Conservation (phyloP, 23 red algal species). For the Gracilaria domingensis region DNA sequence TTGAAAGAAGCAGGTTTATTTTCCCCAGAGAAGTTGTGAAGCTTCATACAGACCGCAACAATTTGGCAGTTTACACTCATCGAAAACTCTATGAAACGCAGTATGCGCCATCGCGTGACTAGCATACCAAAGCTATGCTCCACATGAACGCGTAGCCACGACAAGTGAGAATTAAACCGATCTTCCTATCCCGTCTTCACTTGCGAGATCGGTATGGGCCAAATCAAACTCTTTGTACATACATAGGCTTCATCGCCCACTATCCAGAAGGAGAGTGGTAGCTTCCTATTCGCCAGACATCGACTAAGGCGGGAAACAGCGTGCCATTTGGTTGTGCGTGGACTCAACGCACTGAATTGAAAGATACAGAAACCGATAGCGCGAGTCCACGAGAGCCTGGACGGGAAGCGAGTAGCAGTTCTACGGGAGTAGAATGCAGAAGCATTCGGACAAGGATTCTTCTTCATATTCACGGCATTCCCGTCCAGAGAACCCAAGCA, state of each 20-base stretch:
- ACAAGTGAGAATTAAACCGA: slow-evolving; percentile 8
- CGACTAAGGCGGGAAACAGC: not conserved
- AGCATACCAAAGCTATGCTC: slow-evolving; percentile 17
- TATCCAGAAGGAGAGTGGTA: not conserved
- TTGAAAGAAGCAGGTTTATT: not conserved
- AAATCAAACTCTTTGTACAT: slow-evolving; percentile 6
- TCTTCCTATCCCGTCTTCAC: not conserved
- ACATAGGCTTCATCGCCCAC: slow-evolving; percentile 2
- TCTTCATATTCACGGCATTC: slow-evolving; percentile 4
- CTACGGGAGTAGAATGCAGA: not conserved
- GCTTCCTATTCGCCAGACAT: not conserved
- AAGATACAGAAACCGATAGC: slow-evolving; percentile 21
- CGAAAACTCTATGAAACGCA: slow-evolving; percentile 10
- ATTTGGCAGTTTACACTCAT: not conserved
- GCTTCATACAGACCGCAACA: slow-evolving; percentile 1
- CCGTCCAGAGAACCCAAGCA: not conserved
- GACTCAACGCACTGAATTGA: slow-evolving; percentile 11
- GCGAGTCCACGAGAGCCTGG: no score
- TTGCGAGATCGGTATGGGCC: not conserved
- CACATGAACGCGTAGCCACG: slow-evolving; percentile 3
- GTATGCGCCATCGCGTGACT: not conserved
- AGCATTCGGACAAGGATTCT: not conserved
- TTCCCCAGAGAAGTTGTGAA: slow-evolving; percentile 13
- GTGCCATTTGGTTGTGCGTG: not conserved
- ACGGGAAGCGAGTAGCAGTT: no score